Conservation (phyloP, 768 basidiomycete species). For the Kwoniella mangroviensis region DNA sequence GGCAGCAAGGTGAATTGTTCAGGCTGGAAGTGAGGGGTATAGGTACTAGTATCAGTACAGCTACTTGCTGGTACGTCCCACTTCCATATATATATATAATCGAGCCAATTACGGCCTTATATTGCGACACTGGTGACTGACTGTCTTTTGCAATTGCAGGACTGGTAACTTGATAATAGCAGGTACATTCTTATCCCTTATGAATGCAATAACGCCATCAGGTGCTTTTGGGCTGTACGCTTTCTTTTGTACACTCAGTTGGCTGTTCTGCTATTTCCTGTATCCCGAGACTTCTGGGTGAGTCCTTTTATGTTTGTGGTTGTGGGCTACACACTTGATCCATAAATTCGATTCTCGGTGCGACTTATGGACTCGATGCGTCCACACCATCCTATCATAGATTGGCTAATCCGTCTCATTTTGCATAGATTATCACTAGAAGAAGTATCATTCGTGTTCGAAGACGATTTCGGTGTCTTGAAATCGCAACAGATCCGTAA, state of each 20-base stretch:
- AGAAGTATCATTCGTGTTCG: slow-evolving; percentile 62
- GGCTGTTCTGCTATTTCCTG: slow-evolving; percentile 70
- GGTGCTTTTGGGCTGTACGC: slow-evolving; percentile 80
- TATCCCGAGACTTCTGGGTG: slow-evolving; percentile 79
- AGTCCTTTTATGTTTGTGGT: not conserved
- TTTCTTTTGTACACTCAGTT: slow-evolving; percentile 71
- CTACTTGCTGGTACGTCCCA: slow-evolving; percentile 68
- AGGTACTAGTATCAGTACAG: slow-evolving; percentile 74
- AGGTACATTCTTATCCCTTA: slow-evolving; percentile 78
- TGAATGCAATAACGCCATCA: slow-evolving; percentile 72
- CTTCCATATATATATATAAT: not conserved
- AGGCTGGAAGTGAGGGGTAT: slow-evolving; percentile 77
- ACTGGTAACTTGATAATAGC: slow-evolving; percentile 71
- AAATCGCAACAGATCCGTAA: slow-evolving; percentile 49
- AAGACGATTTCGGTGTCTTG: slow-evolving; percentile 68
- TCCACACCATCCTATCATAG: no score
- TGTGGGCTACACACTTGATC: not conserved
- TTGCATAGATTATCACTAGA: slow-evolving; percentile 42
- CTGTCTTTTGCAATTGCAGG: slow-evolving; percentile 49
- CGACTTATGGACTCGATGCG: no score
- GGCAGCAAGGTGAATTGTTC: slow-evolving; percentile 87
- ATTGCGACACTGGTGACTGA: not conserved
- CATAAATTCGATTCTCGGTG: not conserved
- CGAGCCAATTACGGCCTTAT: no score
- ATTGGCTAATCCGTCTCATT: no score